phyloP scores from a whole-genome alignment of 371 early-diverging fungal species.

The Thermomucor indicae-seudaticae region DNA sequence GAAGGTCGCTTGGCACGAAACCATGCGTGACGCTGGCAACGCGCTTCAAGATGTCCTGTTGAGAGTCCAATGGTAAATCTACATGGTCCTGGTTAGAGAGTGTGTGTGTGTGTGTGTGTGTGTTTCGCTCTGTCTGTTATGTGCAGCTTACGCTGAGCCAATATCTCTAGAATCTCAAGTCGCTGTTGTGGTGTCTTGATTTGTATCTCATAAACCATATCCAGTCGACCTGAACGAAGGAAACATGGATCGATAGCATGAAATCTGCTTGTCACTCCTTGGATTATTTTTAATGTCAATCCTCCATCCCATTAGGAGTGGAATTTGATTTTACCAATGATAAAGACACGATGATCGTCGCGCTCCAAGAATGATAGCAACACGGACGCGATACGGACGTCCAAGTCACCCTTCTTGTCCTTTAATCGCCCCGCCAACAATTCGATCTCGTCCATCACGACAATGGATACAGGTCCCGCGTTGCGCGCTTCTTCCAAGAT shows the following conservation, averaged over 20 bases:
- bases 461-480: conserved; percentile 27
- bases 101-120: background rate
- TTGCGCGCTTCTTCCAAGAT: conserved; percentile 36
- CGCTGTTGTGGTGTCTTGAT: conserved; percentile 48
- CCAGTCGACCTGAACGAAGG: conserved; percentile 56
- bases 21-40: conserved; percentile 96
- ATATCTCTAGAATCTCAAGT: conserved; percentile 34
- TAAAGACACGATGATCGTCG: conserved; percentile 33
- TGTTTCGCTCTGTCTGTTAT: background rate
- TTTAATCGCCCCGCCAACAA: conserved; percentile 45
- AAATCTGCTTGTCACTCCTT: conserved; percentile 50
- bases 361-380: conserved; percentile 37
- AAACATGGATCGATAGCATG: conserved; percentile 54
- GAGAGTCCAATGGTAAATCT: conserved; percentile 54
- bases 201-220: conserved; percentile 42
- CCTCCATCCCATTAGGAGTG: background rate
- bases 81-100: background rate
- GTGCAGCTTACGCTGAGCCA: conserved; percentile 41
- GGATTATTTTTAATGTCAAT: background rate
- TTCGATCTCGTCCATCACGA: conserved; percentile 64
- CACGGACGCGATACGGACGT: conserved; percentile 24
- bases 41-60: conserved; percentile 58
- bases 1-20: conserved; percentile 73
- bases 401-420: conserved; percentile 34
- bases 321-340: conserved; percentile 43